Evolutionary conservation across 768 basidiomycete species (phyloP), one percentile per base, ranked within the genome.

Genomic region (Cystofilobasidium ferigula): DNA sequence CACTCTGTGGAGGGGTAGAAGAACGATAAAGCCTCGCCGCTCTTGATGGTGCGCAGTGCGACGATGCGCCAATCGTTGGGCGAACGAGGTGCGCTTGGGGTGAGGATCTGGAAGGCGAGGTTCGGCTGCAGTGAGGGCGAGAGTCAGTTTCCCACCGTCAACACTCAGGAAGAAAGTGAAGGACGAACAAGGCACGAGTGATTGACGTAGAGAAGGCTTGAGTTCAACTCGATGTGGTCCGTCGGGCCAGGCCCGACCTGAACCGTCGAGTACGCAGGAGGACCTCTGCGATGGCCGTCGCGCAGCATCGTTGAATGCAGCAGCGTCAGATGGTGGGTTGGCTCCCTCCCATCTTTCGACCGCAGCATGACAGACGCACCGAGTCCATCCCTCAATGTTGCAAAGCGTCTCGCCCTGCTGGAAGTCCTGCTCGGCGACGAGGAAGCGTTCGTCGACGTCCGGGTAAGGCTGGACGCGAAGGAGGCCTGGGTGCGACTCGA

Each of bases 141-240:
- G n/a, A n/a, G n/a, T n/a, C n/a, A n/a, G n/a, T n/a, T n/a, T n/a
- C n/a, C n/a, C n/a, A n/a, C n/a, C n/a, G n/a, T n/a, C n/a, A n/a
- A n/a, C n/a, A n/a, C n/a, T n/a, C n/a, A n/a, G n/a, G n/a, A n/a
- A n/a, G n/a, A n/a, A n/a, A n/a, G n/a, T n/a, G n/a, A n/a, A n/a
- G n/a, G n/a, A n/a, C n/a, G n/a, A n/a, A n/a, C n/a, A n/a, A n/a
- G 18, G 51, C 65, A 67, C 4, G 65, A 67, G 51, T 61, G 60
- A 54, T 67, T 67, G 60, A 54, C 36, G 56, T 61, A 67, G 24
- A 67, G 61, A 28, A 67, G 48, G 20, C 60, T 43, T 9, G 65
- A 61, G 43, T 67, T 61, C 53, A 67, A 60, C 56, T 67, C 65
- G 26, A 67, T 62, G 65, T 67, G 59, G 8, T 64, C 63, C 10